Conservation (phyloP, 1,284 basidiomycete genomes). For the Ustilago hordei region DNA sequence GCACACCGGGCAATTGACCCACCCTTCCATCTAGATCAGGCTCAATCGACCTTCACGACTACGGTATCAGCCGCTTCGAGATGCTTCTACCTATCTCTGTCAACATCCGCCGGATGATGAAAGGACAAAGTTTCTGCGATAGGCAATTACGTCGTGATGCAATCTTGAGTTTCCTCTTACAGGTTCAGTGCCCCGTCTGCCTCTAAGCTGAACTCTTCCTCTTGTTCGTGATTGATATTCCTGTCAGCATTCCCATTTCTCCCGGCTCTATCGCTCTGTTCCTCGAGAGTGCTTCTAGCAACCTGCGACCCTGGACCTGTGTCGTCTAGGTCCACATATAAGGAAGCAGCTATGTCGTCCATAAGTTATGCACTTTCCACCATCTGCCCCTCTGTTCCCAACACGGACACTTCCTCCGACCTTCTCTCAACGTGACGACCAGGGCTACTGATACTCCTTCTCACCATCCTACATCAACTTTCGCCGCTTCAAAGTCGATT, state of each 20-base stretch:
- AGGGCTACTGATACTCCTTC: background rate
- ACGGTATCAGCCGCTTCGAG: background rate
- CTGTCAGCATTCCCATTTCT: background rate
- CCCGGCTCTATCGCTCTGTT: slow-evolving; percentile 8
- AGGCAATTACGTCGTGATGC: slow-evolving; percentile 41
- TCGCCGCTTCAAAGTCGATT: background rate
- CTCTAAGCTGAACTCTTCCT: background rate
- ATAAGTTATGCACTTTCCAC: background rate
- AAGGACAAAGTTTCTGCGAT: background rate
- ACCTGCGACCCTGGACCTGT: slow-evolving; percentile 2
- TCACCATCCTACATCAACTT: slow-evolving; percentile 1
- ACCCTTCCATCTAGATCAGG: background rate
- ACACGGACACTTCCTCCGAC: background rate
- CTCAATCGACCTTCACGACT: background rate
- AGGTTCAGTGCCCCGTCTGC: background rate
- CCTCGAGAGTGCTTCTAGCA: background rate
- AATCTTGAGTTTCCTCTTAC: background rate
- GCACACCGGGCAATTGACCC: background rate
- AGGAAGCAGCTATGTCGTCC: background rate
- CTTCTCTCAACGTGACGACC: slow-evolving; percentile 14
- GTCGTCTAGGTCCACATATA: slow-evolving; percentile 13
- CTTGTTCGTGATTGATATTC: background rate
- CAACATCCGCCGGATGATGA: slow-evolving; percentile 18
- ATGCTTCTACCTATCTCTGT: background rate
- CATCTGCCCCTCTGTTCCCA: slow-evolving; percentile 3